Evolutionary conservation across 768 basidiomycete species (phyloP).

Genomic region (Lactifluus pinguis): DNA sequence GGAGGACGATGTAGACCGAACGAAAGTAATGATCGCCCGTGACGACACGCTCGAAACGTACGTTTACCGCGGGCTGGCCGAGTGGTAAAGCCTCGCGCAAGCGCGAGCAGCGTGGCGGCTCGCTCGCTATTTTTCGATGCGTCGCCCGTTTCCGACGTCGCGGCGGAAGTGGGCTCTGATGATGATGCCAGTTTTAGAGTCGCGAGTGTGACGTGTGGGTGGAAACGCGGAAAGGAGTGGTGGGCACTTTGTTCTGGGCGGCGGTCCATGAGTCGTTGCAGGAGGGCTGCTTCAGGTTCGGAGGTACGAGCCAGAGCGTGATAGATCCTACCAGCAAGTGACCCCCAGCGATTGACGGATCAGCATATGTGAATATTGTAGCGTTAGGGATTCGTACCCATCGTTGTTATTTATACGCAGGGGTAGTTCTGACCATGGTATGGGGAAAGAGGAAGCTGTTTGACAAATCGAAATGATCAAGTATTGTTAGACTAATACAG

Average conservation of each 20-base stretch:
- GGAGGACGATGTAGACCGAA: conserved; percentile 54
- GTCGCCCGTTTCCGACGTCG: neutral
- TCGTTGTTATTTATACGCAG: neutral
- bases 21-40: conserved; percentile 59
- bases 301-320: conserved; percentile 62
- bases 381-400: conserved; percentile 3
- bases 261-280: conserved; percentile 42
- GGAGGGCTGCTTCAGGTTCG: conserved; percentile 31
- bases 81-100: conserved; percentile 35
- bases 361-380: neutral
- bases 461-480: too few relatives aligned
- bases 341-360: neutral
- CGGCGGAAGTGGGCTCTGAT: neutral
- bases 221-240: conserved; percentile 50
- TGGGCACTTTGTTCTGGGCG: conserved; percentile 22
- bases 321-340: conserved; percentile 32
- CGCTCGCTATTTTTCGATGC: neutral
- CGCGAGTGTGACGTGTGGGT: conserved; percentile 66
- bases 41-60: conserved; percentile 45
- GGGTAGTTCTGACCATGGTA: too few relatives aligned
- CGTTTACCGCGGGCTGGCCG: conserved; percentile 28
- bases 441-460: neutral
- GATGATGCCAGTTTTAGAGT: conserved; percentile 27
- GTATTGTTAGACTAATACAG: neutral
- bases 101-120: conserved; percentile 21